These are phyloP conservation scores for Cladosporium velox DNA, from an alignment of 2,329 filamentous ascomycete species.

Conservation along the genomic window DNA sequence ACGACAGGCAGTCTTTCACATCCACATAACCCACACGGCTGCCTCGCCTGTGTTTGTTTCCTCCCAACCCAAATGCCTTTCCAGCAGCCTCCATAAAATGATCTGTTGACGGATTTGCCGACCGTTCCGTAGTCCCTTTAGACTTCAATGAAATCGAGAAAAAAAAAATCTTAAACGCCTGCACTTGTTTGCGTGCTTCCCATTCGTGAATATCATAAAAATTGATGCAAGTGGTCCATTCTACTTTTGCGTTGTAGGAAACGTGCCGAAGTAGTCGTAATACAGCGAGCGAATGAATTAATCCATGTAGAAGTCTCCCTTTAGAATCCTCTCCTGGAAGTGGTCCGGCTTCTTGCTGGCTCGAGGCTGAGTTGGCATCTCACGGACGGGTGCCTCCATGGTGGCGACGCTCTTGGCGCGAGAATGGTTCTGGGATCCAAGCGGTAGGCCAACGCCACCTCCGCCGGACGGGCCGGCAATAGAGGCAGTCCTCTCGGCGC, in stretches of 20 bases:
- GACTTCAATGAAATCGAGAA: neutral
- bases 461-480: constrained; percentile 48
- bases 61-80: neutral
- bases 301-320: constrained; percentile 98
- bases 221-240: constrained; percentile 1
- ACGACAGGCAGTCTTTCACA: neutral
- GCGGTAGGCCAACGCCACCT: constrained; percentile 7
- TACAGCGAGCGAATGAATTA: constrained; percentile 41
- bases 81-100: neutral
- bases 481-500: constrained; percentile 70
- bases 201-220: constrained; percentile 10
- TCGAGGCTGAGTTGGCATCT: constrained; percentile 61
- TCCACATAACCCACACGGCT: neutral
- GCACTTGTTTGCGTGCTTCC: constrained; percentile 12
- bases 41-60: neutral
- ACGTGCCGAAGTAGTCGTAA: neutral
- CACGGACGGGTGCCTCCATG: constrained; percentile 55
- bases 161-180: constrained; percentile 1
- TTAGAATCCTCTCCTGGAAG: constrained; percentile 94
- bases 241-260: neutral
- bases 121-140: neutral
- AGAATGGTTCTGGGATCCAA: constrained; percentile 51
- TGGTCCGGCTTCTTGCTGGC: constrained; percentile 67
- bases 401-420: constrained; percentile 68
- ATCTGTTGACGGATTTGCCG: neutral